Evolutionary conservation across 164 flowering plant species (phyloP), one percentile per base, ranked within the genome.

Genomic region (Stephania japonica): DNA sequence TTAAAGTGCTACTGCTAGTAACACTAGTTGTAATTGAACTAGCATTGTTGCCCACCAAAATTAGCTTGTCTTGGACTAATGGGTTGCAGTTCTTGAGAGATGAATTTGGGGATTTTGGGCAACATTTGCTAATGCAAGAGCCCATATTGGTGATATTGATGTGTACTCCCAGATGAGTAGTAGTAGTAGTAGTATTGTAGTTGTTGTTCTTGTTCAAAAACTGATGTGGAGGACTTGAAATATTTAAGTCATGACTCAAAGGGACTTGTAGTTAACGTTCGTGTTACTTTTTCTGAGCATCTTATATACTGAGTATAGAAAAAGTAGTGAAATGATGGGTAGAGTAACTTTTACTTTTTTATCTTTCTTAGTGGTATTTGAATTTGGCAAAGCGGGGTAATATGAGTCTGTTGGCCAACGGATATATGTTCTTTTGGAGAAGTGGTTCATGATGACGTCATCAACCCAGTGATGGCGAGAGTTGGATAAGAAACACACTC

Each of bases 41-140:
- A 7, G 82, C 81, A 42, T 81, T 70, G 75, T 80, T 86, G 41
- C 84, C 75, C 80, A 87, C 23, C 43, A 71, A 80, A 0, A 84
- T 85, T 53, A 84, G 84, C 84, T 88, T 90, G 81, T 88, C 89
- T 79, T 86, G 86, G 65, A 86, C 84, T 67, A 44, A 1, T 1
- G 10, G 67, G 23, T 74, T 42, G 18, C 5, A 24, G 3, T 79
- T 75, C 71, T 80, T 76, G 0, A 69, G 47, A 68, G 65, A 24
- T 3, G 47, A 13, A 26, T 69, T 73, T 11, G 62, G 47, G 69
- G 68, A 81, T 64, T 76, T 75, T 71, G 84, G 80, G 50, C 44
- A 78, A 83, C 83, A 88, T 82, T 80, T 90, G 87, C 92, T 87
- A 76, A 90, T 78, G 83, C 92, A 90, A 76, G 81, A 84, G 19